phyloP scores from a whole-genome alignment of 2,329 filamentous ascomycete genomes.

The Colletotrichum endophyticum region DNA sequence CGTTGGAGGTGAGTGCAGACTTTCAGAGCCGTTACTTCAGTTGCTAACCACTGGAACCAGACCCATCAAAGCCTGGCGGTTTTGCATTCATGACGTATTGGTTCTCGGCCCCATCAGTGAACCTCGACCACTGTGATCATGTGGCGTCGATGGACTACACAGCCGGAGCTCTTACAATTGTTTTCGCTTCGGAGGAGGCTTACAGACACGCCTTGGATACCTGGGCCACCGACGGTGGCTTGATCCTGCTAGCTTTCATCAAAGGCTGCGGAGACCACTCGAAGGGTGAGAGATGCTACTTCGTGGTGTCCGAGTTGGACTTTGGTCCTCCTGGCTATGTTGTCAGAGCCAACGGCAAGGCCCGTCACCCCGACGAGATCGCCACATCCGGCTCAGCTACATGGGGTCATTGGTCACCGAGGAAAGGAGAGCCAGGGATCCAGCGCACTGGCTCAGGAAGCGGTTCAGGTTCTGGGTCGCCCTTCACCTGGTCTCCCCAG shows the following conservation, averaged over 20 bases:
- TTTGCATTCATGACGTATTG: slow-evolving; percentile 31
- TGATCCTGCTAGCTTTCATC: slow-evolving; percentile 30
- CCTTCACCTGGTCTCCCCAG: background rate
- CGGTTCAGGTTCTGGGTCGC: background rate
- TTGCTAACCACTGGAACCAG: background rate
- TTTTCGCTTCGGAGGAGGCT: background rate
- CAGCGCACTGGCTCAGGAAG: background rate
- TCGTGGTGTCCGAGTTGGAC: slow-evolving; percentile 25
- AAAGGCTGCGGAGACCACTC: slow-evolving; percentile 29
- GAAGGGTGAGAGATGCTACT: slow-evolving; percentile 33
- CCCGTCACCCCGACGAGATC: background rate
- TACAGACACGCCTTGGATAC: background rate
- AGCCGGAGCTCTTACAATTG: background rate
- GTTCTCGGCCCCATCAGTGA: slow-evolving; percentile 31
- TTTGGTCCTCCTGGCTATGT: slow-evolving; percentile 15
- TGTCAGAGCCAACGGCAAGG: slow-evolving; percentile 24
- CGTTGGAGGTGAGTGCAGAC: slow-evolving; percentile 9
- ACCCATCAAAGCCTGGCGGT: slow-evolving; percentile 16
- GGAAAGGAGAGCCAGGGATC: background rate
- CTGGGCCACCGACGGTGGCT: slow-evolving; percentile 23
- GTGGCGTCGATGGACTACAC: slow-evolving; percentile 17
- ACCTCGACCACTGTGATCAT: slow-evolving; percentile 31
- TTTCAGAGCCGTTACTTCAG: no score
- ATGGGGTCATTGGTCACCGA: background rate
- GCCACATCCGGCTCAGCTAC: background rate